A percentile compares a stretch with the other conserved stretches of the same genome.
Evolutionary conservation across 352 stramenopile species (phyloP).

Genomic region (Phytophthora uliginosa): DNA sequence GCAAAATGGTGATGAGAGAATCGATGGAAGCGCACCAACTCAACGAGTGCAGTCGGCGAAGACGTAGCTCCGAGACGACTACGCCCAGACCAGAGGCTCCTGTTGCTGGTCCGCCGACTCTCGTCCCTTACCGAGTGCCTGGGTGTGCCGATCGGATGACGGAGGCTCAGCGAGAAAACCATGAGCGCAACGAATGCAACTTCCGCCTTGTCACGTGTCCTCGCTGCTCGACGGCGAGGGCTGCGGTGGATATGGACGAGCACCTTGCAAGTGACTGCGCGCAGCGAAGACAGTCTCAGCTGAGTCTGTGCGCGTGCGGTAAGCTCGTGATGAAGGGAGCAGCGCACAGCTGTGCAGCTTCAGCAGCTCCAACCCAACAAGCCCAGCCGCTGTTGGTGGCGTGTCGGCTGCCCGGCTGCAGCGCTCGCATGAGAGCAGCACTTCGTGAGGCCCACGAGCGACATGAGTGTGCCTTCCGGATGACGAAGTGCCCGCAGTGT

Average conservation of each 20-base stretch:
- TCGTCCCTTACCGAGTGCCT: constrained; percentile 50
- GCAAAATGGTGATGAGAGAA: constrained; percentile 70
- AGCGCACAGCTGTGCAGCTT: constrained; percentile 17
- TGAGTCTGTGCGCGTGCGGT: constrained; percentile 24
- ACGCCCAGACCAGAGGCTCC: background rate
- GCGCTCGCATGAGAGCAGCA: constrained; percentile 42
- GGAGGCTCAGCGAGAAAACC: constrained; percentile 45
- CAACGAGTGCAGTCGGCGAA: constrained; percentile 55
- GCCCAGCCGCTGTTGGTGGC: constrained; percentile 15
- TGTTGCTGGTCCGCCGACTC: background rate
- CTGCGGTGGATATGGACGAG: constrained; percentile 44
- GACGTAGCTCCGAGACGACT: background rate
- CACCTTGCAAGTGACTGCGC: constrained; percentile 53
- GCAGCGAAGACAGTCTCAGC: constrained; percentile 16
- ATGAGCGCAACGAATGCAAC: constrained; percentile 27
- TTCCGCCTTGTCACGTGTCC: constrained; percentile 21
- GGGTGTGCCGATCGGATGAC: constrained; percentile 46
- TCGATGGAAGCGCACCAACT: constrained; percentile 63
- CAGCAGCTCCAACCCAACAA: background rate
- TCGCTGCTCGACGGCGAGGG: constrained; percentile 13
- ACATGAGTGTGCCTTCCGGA: constrained; percentile 52
- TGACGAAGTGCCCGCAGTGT: constrained; percentile 52
- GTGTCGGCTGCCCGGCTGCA: constrained; percentile 37
- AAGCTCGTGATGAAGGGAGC: constrained; percentile 28
- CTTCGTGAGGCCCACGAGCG: constrained; percentile 66